Conservation (phyloP, 2,329 filamentous ascomycete genomes). For the Pseudopithomyces maydicus region DNA sequence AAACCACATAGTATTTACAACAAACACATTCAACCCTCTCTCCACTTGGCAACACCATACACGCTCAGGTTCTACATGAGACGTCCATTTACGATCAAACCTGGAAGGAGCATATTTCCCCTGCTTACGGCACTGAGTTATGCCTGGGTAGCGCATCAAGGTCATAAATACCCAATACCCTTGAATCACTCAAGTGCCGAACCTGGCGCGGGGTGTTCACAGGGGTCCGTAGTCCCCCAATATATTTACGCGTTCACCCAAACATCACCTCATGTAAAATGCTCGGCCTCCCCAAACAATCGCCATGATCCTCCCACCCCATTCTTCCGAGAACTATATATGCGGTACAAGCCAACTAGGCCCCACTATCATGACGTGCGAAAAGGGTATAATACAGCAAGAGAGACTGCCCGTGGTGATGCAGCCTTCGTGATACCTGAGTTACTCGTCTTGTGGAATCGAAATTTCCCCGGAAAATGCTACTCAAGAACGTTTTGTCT, state of each 20-base stretch:
- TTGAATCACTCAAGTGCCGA: constrained; percentile 4
- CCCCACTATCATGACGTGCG: background rate
- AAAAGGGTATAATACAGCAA: constrained; percentile 3
- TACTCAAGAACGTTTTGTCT: background rate
- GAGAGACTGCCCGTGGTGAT: background rate
- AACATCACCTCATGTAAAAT: constrained; percentile 6
- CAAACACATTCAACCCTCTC: too few relatives aligned
- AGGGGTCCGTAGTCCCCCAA: background rate
- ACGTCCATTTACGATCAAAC: too few relatives aligned
- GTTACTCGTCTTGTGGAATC: background rate
- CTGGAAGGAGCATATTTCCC: too few relatives aligned
- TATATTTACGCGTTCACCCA: constrained; percentile 5
- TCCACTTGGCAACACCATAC: too few relatives aligned
- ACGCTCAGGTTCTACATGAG: too few relatives aligned
- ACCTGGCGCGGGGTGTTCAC: constrained; percentile 2
- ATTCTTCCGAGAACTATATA: background rate
- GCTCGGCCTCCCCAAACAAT: background rate
- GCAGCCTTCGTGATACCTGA: background rate
- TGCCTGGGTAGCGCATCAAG: too few relatives aligned
- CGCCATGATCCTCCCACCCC: background rate
- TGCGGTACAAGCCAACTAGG: background rate
- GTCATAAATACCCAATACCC: background rate
- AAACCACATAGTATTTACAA: too few relatives aligned
- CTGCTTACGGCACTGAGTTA: too few relatives aligned
- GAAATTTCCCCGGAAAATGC: background rate